Evolutionary conservation across 176 grass and related monocot genomes (phyloP).

Genomic region (Carex myosuroides): DNA sequence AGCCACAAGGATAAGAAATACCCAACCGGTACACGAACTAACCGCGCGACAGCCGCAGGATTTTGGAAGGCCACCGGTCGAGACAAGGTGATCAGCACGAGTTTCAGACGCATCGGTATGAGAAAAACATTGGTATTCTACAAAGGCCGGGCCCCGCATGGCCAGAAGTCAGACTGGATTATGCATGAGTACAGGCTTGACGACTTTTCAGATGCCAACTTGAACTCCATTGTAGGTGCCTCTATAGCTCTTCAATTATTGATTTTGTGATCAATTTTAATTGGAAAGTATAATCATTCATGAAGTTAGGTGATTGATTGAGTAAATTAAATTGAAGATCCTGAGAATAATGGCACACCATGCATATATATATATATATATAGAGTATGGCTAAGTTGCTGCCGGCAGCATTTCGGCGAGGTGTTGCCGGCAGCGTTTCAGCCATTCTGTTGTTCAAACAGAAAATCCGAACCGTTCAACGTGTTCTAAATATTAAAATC

Average conservation of each 20-base stretch:
- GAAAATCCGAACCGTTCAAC: too few species aligned
- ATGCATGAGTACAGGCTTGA: constrained; percentile 95
- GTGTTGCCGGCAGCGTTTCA: too few species aligned
- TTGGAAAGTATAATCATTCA: background rate
- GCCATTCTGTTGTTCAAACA: too few species aligned
- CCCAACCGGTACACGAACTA: constrained; percentile 79
- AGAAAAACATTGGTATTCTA: constrained; percentile 94
- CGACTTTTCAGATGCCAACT: constrained; percentile 12
- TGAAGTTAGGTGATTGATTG: constrained; percentile 17
- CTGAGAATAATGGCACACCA: background rate
- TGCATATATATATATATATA: background rate
- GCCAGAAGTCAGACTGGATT: constrained; percentile 87
- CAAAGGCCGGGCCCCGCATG: constrained; percentile 72
- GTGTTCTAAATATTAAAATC: too few species aligned
- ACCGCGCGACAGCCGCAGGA: constrained; percentile 65
- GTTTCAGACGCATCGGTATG: constrained; percentile 58
- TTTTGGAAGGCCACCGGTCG: constrained; percentile 96
- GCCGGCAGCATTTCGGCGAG: too few species aligned
- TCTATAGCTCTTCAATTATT: background rate
- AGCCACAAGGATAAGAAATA: constrained; percentile 98
- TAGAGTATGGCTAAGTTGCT: too few species aligned
- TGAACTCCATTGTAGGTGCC: constrained; percentile 36
- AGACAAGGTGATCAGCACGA: constrained; percentile 68
- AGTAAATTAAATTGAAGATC: background rate
- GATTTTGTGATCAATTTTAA: background rate